Evolutionary conservation across 208 protist genomes (phyloP), one percentile per base, ranked within the genome.

Genomic region (Leishmania braziliensis): DNA sequence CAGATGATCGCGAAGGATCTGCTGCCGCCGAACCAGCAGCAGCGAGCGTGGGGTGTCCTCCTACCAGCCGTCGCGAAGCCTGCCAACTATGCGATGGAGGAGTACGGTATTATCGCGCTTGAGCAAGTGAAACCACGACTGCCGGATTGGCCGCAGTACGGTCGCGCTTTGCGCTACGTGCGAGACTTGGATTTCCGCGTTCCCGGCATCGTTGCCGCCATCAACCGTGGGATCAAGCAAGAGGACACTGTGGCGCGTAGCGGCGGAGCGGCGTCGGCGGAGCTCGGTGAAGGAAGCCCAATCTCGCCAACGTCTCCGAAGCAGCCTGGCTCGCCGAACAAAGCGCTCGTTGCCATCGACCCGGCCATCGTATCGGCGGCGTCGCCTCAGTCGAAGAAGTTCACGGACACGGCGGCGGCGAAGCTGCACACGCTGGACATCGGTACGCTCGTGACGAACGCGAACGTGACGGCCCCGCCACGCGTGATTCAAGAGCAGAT

Each of bases 101-200:
- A 99, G 80, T 99, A 99, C 87, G 98, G 98, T 75, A 86, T 99
- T 36, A 93, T 95, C 58, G 98, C 98, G 5, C 85, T 99, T 4
- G 90, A 99, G 78, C 92, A 98, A 79, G 99, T 99, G 78, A 98
- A 98, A 82, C 78, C 86, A 48, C 89, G 96, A 65, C 81, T 99
- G 36, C 87, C 88, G n/a, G 98, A 99, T 81, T 99, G 98, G 98
- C 99, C 98, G 51, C 95, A 99, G 77, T 98, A 97, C 84, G 89
- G 96, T 60, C 87, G 92, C 26, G 84, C 90, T 51, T 85, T 99
- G 78, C 91, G 91, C 65, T 86, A 96, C 84, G 79, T 97, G 60
- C 93, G 92, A 81, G 92, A 97, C 76, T 81, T 98, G 56, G 95
- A 97, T 78, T 94, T 97, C 72, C 88, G 90, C 66, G 89, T 98